These are phyloP conservation scores for Pistacia atlantica DNA, from an alignment of 345 rosid genomes.

Conservation along the genomic window DNA sequence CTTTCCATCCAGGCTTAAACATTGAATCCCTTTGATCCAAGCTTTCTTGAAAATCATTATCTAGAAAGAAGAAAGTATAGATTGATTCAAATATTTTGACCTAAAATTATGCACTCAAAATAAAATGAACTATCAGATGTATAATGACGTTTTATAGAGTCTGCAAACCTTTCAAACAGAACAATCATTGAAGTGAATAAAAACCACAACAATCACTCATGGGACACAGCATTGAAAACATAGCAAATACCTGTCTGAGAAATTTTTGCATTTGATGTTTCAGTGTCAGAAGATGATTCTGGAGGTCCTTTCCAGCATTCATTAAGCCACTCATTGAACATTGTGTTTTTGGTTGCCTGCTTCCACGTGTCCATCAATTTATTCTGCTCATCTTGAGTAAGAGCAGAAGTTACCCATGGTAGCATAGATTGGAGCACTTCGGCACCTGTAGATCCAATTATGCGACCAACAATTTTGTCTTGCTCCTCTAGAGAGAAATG, in stretches of 20 bases:
- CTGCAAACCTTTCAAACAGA: background rate
- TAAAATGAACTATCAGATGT: background rate
- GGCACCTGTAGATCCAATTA: constrained; percentile 91
- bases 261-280: constrained; percentile 46
- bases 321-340: constrained; percentile 92
- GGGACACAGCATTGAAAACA: constrained; percentile 16
- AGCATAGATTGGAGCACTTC: constrained; percentile 93
- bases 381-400: constrained; percentile 82
- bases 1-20: constrained; percentile 98
- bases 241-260: constrained; percentile 46
- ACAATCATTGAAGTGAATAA: constrained; percentile 9
- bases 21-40: constrained; percentile 66
- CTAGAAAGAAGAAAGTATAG: constrained; percentile 35
- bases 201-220: constrained; percentile 13
- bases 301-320: constrained; percentile 72
- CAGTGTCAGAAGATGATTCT: constrained; percentile 46
- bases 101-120: constrained; percentile 8
- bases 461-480: constrained; percentile 86
- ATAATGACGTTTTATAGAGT: background rate
- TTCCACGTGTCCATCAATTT: constrained; percentile 97
- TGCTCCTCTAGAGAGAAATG: constrained; percentile 84
- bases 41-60: constrained; percentile 53
- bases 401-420: constrained; percentile 95
- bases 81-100: constrained; percentile 24
- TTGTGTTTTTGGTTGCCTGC: constrained; percentile 91